Conservation (phyloP, 2,329 filamentous ascomycete species). For the Penicillium sp. region DNA sequence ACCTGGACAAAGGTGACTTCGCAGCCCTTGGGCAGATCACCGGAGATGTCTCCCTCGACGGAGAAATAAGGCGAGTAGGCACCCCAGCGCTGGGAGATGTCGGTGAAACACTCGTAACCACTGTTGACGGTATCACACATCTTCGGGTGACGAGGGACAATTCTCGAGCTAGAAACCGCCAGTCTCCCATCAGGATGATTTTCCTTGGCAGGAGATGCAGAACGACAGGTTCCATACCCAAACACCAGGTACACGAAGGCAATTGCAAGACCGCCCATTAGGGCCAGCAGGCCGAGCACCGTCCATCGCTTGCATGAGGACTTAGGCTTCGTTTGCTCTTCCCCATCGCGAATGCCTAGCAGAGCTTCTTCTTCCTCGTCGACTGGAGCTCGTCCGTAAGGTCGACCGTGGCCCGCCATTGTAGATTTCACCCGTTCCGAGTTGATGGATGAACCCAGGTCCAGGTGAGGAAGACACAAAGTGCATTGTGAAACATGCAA, state of each 20-base stretch:
- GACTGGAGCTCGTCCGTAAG: not conserved
- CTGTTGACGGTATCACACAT: slow-evolving; percentile 54
- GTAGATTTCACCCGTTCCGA: not conserved
- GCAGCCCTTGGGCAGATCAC: slow-evolving; percentile 64
- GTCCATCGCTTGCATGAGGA: not conserved
- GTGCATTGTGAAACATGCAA: not conserved
- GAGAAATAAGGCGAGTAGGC: slow-evolving; percentile 85
- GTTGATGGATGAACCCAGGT: not conserved
- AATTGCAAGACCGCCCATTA: slow-evolving; percentile 7
- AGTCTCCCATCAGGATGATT: not conserved
- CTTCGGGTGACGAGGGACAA: not conserved
- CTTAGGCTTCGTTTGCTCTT: not conserved
- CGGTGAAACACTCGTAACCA: slow-evolving; percentile 63
- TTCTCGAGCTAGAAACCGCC: not conserved
- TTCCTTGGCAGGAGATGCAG: not conserved
- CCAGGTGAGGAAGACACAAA: not conserved
- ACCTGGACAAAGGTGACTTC: slow-evolving; percentile 75
- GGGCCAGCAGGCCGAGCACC: not conserved
- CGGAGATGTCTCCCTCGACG: slow-evolving; percentile 55
- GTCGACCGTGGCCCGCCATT: not conserved
- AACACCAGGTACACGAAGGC: slow-evolving; percentile 5
- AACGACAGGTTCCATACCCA: slow-evolving; percentile 8
- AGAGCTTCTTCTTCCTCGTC: not conserved
- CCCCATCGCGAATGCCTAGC: not conserved
- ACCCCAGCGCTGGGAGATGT: slow-evolving; percentile 71